Evolutionary conservation across 2,329 filamentous ascomycete species (phyloP), one percentile per base, ranked within the genome.

Genomic region (Neopestalotiopsis sp.): DNA sequence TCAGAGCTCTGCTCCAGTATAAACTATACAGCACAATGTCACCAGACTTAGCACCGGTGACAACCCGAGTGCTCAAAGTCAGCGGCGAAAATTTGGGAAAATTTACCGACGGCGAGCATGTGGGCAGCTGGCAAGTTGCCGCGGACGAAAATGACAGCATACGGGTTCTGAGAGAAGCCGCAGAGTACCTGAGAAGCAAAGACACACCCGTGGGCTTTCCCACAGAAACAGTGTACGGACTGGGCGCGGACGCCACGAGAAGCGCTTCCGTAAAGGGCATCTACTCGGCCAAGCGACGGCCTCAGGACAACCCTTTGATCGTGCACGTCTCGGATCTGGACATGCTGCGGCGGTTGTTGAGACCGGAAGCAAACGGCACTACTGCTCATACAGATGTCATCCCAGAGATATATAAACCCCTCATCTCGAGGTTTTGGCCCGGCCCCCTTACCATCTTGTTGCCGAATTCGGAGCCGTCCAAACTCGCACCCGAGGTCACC

Each of bases 151-250:
- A 72, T 20, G 64, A 71, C n/a, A 72, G 71, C 69, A 68, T 75
- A 63, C 67, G 71, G 68, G 71, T 72, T 32, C 84, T 97, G 49
- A 81, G 84, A 69, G 83, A 89, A 67, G 94, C 94, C 1, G 94
- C 93, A 2, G 78, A 85, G 13, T 86, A 90, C 72, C 84, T 97
- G 45, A 87, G 84, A 65, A 84, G 85, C 20, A 90, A 87, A 65
- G 87, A 93, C 77, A 87, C 87, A 3, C 96, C 96, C 4, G 94
- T 99, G 62, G 96, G 94, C 1, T 99, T 99, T 78, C 96, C 96
- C 0, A 99, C 96, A 0, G 96, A 99, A 82, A 99, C 96, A 0
- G 96, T 99, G 0, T 99, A 99, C 78, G 96, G 96, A 0, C 87
- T 99, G 7, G 96, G 94, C n/a, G 96, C 96, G 14, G 96, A 98